phyloP scores from a whole-genome alignment of 768 basidiomycete species.

The Agaricus sinodeliciosus region DNA sequence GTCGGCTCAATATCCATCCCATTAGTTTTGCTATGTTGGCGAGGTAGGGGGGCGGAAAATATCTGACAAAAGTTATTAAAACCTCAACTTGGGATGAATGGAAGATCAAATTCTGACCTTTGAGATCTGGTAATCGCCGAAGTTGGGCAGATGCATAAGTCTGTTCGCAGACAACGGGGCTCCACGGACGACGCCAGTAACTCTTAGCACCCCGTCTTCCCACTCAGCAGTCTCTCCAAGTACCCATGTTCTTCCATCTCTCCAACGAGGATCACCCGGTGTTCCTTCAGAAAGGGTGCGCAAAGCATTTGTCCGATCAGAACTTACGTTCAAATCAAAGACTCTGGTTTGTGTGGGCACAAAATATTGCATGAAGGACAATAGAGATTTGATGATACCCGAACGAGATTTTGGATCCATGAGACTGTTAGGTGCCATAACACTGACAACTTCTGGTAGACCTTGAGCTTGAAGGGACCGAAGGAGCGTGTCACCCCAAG shows the following conservation, averaged over 20 bases:
- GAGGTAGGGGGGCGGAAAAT: conserved; percentile 49
- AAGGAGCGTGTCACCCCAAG: conserved; percentile 82
- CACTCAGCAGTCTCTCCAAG: conserved; percentile 60
- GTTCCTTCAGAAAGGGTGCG: conserved; percentile 81
- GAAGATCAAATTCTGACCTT: conserved; percentile 38
- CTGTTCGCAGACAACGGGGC: conserved; percentile 71
- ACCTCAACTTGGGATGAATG: not conserved
- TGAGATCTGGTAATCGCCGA: conserved; percentile 82
- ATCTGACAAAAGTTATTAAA: conserved; percentile 41
- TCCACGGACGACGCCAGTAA: conserved; percentile 87
- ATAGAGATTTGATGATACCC: conserved; percentile 75
- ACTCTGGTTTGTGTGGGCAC: conserved; percentile 76
- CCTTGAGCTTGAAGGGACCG: conserved; percentile 89
- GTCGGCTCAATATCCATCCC: conserved; percentile 67
- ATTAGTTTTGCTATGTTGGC: conserved; percentile 26
- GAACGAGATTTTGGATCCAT: conserved; percentile 58
- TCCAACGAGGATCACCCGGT: conserved; percentile 74
- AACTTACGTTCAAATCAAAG: conserved; percentile 57
- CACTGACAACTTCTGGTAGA: conserved; percentile 75
- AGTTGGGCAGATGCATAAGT: conserved; percentile 80
- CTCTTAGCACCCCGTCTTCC: conserved; percentile 54
- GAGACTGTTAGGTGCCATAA: conserved; percentile 49
- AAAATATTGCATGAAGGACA: conserved; percentile 95
- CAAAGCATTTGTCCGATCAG: conserved; percentile 68
- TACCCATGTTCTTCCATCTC: conserved; percentile 74